A percentile compares a stretch with the other conserved stretches of the same genome.
These are phyloP conservation scores for Sclerospora graminicola DNA, from an alignment of 352 stramenopile genomes.

Conservation along the genomic window DNA sequence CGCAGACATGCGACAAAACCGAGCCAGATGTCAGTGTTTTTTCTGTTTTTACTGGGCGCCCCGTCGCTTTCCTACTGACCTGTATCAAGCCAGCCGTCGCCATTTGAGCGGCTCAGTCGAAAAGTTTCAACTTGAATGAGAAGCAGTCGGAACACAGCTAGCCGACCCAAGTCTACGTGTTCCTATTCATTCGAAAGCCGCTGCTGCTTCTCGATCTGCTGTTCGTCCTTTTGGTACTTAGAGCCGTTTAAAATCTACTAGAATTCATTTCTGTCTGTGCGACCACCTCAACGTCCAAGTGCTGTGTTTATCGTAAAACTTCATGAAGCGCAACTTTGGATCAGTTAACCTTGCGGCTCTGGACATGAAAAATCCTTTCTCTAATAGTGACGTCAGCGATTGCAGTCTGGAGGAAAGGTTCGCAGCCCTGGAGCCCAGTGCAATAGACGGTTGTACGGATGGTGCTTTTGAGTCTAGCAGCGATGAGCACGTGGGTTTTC, in stretches of 20 bases:
- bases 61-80: slow-evolving; percentile 11
- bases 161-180: slow-evolving; percentile 3
- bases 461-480: slow-evolving; percentile 11
- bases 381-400: slow-evolving; percentile 6
- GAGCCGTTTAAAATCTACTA: not conserved
- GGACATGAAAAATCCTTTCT: slow-evolving; percentile 19
- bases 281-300: not conserved
- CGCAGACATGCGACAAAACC: slow-evolving; percentile 10
- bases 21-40: slow-evolving; percentile 12
- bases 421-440: slow-evolving; percentile 17
- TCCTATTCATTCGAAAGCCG: slow-evolving; percentile 2
- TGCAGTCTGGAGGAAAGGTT: slow-evolving; percentile 18
- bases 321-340: slow-evolving; percentile 46
- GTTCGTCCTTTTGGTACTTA: not conserved
- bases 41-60: slow-evolving; percentile 9
- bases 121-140: slow-evolving; percentile 27
- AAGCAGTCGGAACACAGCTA: slow-evolving; percentile 10
- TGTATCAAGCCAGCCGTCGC: slow-evolving; percentile 12
- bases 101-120: slow-evolving; percentile 10
- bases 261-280: too few relatives aligned
- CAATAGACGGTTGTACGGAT: slow-evolving; percentile 18
- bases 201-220: slow-evolving; percentile 1
- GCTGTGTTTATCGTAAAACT: not conserved
- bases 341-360: slow-evolving; percentile 42
- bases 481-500: slow-evolving; percentile 31